Evolutionary conservation across 2,329 filamentous ascomycete species (phyloP).

Genomic region (Diaporthe vaccinii): DNA sequence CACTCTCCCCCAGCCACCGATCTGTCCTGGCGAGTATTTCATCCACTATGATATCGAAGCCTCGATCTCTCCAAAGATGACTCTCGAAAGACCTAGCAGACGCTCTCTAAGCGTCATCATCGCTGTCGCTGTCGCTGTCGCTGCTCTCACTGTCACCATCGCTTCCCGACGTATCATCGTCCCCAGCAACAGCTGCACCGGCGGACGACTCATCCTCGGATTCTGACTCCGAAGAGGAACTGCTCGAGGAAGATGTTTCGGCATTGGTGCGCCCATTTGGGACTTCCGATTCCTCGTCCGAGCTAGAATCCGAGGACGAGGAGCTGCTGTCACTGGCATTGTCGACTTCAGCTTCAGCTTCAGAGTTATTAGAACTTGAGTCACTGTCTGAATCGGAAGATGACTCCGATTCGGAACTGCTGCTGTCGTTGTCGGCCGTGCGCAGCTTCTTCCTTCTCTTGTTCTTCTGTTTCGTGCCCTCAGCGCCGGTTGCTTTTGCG

Average conservation of each 20-base stretch:
- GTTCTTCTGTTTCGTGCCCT: constrained; percentile 57
- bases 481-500: constrained; percentile 50
- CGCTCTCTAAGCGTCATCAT: constrained; percentile 40
- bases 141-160: constrained; percentile 43
- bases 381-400: constrained; percentile 37
- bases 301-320: constrained; percentile 54
- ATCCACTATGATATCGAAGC: no score
- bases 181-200: constrained; percentile 36
- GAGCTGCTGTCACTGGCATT: constrained; percentile 52
- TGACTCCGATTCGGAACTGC: constrained; percentile 49
- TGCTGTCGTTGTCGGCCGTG: constrained; percentile 60
- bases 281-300: constrained; percentile 45
- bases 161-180: constrained; percentile 40
- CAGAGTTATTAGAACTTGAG: constrained; percentile 47
- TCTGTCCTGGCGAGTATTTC: background rate
- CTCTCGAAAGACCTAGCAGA: background rate
- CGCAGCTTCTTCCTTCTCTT: constrained; percentile 68
- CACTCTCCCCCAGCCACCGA: background rate
- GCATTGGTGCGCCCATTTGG: constrained; percentile 34
- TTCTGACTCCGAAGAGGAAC: constrained; percentile 44
- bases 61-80: no score
- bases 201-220: constrained; percentile 41
- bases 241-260: constrained; percentile 46
- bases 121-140: constrained; percentile 44
- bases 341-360: constrained; percentile 50